These are phyloP conservation scores for Silene latifolia DNA, from an alignment of 148 eudicot species.

Conservation along the genomic window DNA sequence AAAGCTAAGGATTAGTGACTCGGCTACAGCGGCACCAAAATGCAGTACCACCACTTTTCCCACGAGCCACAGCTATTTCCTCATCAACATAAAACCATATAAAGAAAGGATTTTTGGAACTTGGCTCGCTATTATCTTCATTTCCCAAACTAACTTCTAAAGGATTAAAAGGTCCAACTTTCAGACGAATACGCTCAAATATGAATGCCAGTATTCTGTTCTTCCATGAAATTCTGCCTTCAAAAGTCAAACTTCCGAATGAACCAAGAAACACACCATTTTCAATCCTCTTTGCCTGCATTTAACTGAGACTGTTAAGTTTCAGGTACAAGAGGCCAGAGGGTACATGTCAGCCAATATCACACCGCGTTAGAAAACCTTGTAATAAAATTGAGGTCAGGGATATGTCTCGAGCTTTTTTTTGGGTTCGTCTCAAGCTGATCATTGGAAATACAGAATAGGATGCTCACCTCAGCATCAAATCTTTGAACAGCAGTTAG, in stretches of 20 bases:
- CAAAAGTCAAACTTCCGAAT: slow-evolving; percentile 70
- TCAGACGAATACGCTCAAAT: slow-evolving; percentile 68
- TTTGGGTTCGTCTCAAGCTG: no score
- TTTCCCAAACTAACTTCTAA: slow-evolving; percentile 62
- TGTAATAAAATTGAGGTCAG: no score
- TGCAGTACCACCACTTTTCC: slow-evolving; percentile 92
- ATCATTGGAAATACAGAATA: slow-evolving; percentile 7
- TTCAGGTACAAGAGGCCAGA: background rate
- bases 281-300: slow-evolving; percentile 84
- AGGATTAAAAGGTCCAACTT: slow-evolving; percentile 73
- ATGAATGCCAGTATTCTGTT: slow-evolving; percentile 81
- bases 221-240: slow-evolving; percentile 87
- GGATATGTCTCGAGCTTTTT: no score
- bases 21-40: slow-evolving; percentile 87
- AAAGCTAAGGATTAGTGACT: slow-evolving; percentile 26
- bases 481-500: slow-evolving; percentile 95
- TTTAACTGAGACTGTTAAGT: background rate
- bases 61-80: slow-evolving; percentile 94
- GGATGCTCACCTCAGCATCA: slow-evolving; percentile 76
- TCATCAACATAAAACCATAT: slow-evolving; percentile 90
- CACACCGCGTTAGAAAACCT: no score
- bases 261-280: slow-evolving; percentile 86
- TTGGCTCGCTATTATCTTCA: slow-evolving; percentile 65
- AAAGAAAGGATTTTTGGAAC: slow-evolving; percentile 79
- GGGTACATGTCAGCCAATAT: no score